Evolutionary conservation across 495 filamentous ascomycete genomes (phyloP).

Genomic region (Podospora comata): DNA sequence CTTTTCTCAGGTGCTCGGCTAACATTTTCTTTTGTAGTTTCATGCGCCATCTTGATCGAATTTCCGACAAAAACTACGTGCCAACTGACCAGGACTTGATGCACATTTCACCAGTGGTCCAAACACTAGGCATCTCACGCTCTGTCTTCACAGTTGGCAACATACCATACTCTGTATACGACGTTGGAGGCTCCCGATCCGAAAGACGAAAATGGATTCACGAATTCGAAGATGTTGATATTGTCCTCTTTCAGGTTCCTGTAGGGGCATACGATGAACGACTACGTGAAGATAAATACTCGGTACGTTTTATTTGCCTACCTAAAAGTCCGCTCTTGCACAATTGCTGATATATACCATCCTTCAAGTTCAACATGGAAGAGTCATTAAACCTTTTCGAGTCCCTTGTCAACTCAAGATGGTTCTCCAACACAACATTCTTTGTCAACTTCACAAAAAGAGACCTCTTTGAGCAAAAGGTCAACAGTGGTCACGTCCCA

Average conservation of each 20-base stretch:
- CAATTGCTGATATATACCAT: too few relatives aligned
- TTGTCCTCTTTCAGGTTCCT: background rate
- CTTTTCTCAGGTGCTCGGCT: background rate
- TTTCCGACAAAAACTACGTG: background rate
- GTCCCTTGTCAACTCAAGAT: background rate
- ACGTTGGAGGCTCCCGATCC: background rate
- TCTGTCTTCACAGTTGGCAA: background rate
- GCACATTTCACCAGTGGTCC: background rate
- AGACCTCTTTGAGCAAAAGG: conserved; percentile 3
- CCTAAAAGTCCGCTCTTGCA: too few relatives aligned
- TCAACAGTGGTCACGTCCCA: background rate
- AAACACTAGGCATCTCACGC: background rate
- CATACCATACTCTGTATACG: background rate
- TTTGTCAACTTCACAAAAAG: conserved; percentile 7
- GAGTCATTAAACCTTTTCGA: background rate
- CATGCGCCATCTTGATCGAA: background rate
- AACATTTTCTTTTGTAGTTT: background rate
- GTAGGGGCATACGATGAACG: background rate
- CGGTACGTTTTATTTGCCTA: background rate
- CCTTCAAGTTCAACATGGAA: background rate
- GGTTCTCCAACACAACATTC: background rate
- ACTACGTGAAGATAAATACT: background rate
- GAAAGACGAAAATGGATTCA: conserved; percentile 4
- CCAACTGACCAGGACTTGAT: conserved; percentile 2
- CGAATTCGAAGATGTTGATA: background rate